Evolutionary conservation across 1,139 yeast species (phyloP).

Genomic region (Candida neerlandica): DNA sequence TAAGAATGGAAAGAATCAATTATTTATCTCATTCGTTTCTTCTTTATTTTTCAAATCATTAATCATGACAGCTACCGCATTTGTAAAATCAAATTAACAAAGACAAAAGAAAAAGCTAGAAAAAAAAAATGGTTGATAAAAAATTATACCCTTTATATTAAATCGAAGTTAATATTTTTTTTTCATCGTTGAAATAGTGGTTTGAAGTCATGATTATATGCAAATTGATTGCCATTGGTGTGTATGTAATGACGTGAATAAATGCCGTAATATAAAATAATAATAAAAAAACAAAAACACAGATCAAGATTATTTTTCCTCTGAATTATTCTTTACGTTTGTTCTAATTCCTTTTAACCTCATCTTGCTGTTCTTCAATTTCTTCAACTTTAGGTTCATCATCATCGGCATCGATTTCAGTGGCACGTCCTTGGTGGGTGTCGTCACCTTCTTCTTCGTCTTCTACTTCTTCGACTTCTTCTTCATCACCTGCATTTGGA

Average conservation of each 20-base stretch:
- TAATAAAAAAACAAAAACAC: conserved; percentile 1
- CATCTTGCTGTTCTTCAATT: conserved; percentile 5
- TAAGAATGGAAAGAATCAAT: not conserved
- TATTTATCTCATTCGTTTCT: not conserved
- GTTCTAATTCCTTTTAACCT: conserved; percentile 3
- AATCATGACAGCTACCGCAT: not conserved
- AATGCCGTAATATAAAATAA: conserved; percentile 3
- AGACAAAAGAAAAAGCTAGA: not conserved
- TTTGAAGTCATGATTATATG: not conserved
- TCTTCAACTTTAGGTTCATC: conserved; percentile 10
- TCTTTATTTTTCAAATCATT: too few species aligned
- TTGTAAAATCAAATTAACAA: not conserved
- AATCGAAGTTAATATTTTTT: not conserved
- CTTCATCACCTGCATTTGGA: conserved; percentile 30
- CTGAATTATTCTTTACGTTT: not conserved
- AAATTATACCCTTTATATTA: conserved; percentile 2
- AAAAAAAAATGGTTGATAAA: too few species aligned
- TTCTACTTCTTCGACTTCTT: conserved; percentile 19
- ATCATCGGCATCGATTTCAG: conserved; percentile 11
- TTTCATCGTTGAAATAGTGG: not conserved
- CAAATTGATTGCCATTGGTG: not conserved
- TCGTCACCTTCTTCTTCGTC: conserved; percentile 14
- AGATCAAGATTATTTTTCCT: not conserved
- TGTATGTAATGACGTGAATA: not conserved
- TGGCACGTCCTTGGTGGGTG: conserved; percentile 11